Base-by-base conservation (phyloP, 2,329 filamentous ascomycete species). In the Penicillium decumbens region DNA sequence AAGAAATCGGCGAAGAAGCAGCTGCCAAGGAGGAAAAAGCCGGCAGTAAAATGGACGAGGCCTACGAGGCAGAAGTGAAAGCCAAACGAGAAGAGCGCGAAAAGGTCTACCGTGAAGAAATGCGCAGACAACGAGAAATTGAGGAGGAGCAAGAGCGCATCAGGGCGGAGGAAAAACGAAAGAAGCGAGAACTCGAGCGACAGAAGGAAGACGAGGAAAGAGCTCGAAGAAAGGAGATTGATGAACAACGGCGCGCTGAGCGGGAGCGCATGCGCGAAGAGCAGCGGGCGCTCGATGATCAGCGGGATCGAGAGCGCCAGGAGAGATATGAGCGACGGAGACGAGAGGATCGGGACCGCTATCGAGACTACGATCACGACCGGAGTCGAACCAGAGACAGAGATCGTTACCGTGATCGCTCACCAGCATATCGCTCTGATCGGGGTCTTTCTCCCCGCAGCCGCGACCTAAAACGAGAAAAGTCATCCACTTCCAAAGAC, bases 41-140 rank as follows among this genome's bases (percentile, higher is more conserved):
- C 35, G 82, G 82, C 2, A 76, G 71, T 55, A 84, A 81, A 59
- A 80, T 75, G 1, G 82, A 85, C 52, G 80, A 82, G 39, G 78
- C 80, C 29, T 85, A 83, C 63, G 76, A 74, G 9, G 69, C 68
- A 10, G 75, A 82, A 53, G 76, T 80, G 13, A 77, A 78, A 27
- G 67, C 67, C 33, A 77, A 79, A 39, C 73, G 77, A 27, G 66
- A 76, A 37, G 75, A 78, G 53, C 75, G 81, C 35, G 77, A 79
- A 37, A 73, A 69, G 50, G 65, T 72, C 24, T 70, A 76, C 54
- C 74, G 77, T 52, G 76, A 77, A 49, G 72, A 75, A 41, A 60
- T 79, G 46, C 72, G 77, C 56, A 76, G 76, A 47, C 76, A 79
- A 59, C 72, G 72, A 52, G 80, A 82, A 66, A 50, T 72, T 70